Conservation (phyloP, 768 basidiomycete species). For the Boletellus sp. region DNA sequence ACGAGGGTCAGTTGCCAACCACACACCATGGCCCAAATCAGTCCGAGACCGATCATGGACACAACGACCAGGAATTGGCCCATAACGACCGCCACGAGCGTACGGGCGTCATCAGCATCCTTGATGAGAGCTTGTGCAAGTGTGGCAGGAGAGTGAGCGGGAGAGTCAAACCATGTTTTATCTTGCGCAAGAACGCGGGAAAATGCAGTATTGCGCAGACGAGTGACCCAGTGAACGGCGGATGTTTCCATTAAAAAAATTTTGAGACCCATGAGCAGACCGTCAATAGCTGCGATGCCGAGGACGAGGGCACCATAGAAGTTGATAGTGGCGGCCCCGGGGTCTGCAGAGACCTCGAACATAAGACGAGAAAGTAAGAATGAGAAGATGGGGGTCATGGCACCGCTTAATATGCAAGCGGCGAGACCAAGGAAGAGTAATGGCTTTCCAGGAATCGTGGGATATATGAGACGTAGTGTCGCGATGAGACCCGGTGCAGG, state of each 20-base stretch:
- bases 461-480: constrained; percentile 56
- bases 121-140: constrained; percentile 79
- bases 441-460: constrained; percentile 71
- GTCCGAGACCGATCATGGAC: constrained; percentile 78
- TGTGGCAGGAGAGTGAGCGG: constrained; percentile 51
- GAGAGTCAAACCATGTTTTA: constrained; percentile 80
- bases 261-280: constrained; percentile 69
- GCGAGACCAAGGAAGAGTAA: constrained; percentile 67
- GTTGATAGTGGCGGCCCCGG: constrained; percentile 63
- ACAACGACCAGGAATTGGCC: constrained; percentile 69
- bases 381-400: constrained; percentile 90
- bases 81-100: constrained; percentile 68
- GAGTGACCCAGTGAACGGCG: constrained; percentile 71
- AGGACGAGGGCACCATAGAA: constrained; percentile 71
- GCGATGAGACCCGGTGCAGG: constrained; percentile 24
- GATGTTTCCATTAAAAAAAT: constrained; percentile 76
- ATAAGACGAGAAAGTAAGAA: constrained; percentile 81
- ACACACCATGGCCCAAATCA: constrained; percentile 82
- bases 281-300: constrained; percentile 70
- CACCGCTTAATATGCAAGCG: constrained; percentile 68
- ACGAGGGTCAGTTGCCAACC: constrained; percentile 95
- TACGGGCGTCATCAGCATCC: constrained; percentile 85
- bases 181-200: constrained; percentile 69
- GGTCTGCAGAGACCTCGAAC: constrained; percentile 69
- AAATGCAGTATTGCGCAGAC: constrained; percentile 56